These are phyloP conservation scores for Tolypocladium paradoxum DNA, from an alignment of 2,329 filamentous ascomycete species.

Conservation along the genomic window DNA sequence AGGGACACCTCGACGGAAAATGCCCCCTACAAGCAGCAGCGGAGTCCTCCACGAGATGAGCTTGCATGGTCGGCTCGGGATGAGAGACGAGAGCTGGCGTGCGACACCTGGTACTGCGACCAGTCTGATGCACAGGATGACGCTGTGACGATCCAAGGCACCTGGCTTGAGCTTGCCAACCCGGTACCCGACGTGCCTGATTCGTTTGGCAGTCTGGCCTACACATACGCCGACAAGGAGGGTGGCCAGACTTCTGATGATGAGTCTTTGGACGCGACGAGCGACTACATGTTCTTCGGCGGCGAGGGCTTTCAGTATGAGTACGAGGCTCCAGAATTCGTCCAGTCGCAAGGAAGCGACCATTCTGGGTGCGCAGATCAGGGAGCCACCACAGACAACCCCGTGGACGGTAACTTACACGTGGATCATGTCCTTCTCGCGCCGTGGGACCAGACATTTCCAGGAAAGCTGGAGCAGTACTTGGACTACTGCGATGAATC, in stretches of 20 bases:
- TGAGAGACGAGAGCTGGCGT: not conserved
- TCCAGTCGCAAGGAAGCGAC: not conserved
- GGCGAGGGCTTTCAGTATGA: not conserved
- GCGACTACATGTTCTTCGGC: not conserved
- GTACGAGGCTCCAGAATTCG: not conserved
- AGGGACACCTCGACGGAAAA: not conserved
- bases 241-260: not conserved
- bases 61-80: not conserved
- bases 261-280: not conserved
- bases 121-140: not conserved
- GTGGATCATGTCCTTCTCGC: not conserved
- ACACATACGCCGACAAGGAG: not conserved
- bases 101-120: not conserved
- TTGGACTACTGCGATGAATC: conserved; percentile 1
- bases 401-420: not conserved
- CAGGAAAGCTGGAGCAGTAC: conserved; percentile 1
- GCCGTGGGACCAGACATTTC: not conserved
- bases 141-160: not conserved
- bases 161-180: not conserved
- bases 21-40: not conserved
- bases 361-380: not conserved
- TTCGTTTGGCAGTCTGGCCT: not conserved
- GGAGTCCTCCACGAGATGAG: not conserved
- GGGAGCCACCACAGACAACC: not conserved
- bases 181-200: not conserved